Evolutionary conservation across 495 filamentous ascomycete species (phyloP), one percentile per base, ranked within the genome.

Genomic region (Xylaria longipes): DNA sequence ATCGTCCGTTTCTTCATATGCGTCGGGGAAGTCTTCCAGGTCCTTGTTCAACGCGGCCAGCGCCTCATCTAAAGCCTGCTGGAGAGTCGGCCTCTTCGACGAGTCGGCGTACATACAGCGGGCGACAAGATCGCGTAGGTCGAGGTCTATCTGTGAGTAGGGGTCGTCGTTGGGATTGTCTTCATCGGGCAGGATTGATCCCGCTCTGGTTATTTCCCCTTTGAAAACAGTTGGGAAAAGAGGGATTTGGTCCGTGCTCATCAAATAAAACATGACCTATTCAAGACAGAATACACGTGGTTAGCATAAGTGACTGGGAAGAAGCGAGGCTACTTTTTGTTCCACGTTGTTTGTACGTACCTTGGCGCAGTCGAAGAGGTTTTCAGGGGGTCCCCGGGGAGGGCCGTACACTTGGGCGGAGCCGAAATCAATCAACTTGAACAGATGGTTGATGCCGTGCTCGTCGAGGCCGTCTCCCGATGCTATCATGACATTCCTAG

Each of bases 391-490:
- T 4, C 29, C 64, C 11, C 20, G 9, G 25, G 17, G 25, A 52
- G 1, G 20, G 3, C 3, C 8, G 33, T 39, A 22, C 41, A 50
- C 67, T 39, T 0, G 9, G 14, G 56, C 14, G 3, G 2, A 5
- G 35, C 67, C 67, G 54, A 69, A 69, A 20, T 69, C 67, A 56
- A 69, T 69, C n/a, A 69, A 0, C n/a, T 69, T 69, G 41, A 69
- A 27, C 5, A 29, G 1, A 22, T 46, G 9, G 3, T n/a, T 29
- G 56, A 48, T 6, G 17, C 14, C 0, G 41, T 69, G 67, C 41
- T 69, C 67, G 0, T 35, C 67, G 56, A 35, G 6, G n/a, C 11
- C 29, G 17, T 69, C 67, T 17, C 2, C 39, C 0, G 25, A 22
- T 6, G 8, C 27, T 27, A 69, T 14, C 67, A 69, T 61, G 39